Base-by-base conservation (phyloP, 495 filamentous ascomycete genomes). In the Tuber microsphaerosporum region DNA sequence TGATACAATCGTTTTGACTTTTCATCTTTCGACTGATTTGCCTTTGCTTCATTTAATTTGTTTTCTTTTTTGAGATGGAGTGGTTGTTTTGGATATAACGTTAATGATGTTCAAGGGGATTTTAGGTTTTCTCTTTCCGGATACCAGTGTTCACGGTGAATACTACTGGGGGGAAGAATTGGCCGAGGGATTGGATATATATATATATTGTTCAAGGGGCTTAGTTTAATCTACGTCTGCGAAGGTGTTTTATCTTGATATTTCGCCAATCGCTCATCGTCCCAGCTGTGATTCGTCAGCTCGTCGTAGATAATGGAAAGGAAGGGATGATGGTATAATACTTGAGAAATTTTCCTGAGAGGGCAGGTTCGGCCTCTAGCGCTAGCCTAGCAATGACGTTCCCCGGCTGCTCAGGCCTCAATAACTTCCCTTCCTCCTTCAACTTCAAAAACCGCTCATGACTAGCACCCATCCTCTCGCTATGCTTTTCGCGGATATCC, bases 1-100 rank as follows among this genome's bases (percentile, higher is more conserved):
- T 89, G 87, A 85, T 84, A 86, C 87, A 88, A 89, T 86, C 19
- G 10, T 91, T 89, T 85, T 84, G 88, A 87, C 91, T 95, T 96
- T 96, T 96, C 93, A 95, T 94, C 93, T 95, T 94, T 95, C 93
- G 88, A 86, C 93, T 97, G 93, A 97, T 84, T 85, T 84, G 78
- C 75, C 74, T 83, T 73, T 72, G 61, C 73, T 69, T 73, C 74
- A 78, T 61, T 77, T 56, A 26, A 20, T 34, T 48, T 70, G 41
- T 77, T 31, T 44, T 61, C 69, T 44, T 78, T 51, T 69, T 75
- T 73, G 41, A 45, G 76, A 69, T 71, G 2, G 61, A 14, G 61
- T 70, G 46, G 39, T 75, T 14, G 56, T 65, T 31, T 22, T 42
- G 20, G 34, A 39, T 73, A 51, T 74, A 56, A 69, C 31, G 46